Conservation (phyloP, 306 rosid genomes). For the Hippophae rhamnoides region DNA sequence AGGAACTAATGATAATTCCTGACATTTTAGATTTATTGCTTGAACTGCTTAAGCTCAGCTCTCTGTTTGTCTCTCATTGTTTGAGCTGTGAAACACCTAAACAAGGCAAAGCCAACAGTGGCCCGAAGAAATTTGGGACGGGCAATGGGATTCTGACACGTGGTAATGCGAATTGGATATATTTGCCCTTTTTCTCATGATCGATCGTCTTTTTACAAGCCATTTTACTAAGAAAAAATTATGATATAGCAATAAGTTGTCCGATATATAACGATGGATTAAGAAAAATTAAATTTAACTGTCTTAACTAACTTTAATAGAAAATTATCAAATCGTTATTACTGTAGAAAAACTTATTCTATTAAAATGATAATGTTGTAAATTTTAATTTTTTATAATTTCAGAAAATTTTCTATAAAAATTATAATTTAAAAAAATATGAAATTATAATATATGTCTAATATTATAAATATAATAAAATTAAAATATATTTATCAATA, state of each 20-base stretch:
- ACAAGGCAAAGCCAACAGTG: conserved; percentile 12
- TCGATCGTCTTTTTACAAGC: neutral
- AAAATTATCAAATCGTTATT: no score
- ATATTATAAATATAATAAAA: no score
- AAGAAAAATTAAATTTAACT: no score
- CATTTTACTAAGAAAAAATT: neutral
- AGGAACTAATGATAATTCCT: conserved; percentile 35
- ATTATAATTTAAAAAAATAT: no score
- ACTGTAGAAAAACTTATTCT: no score
- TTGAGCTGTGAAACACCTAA: conserved; percentile 2
- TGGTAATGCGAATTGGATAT: conserved; percentile 25
- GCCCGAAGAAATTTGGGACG: conserved; percentile 52
- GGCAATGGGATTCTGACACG: conserved; percentile 54
- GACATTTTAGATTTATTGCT: conserved; percentile 40
- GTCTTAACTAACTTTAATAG: no score
- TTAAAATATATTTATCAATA: no score
- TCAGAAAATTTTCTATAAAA: neutral
- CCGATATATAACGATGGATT: no score
- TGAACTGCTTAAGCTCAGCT: conserved; percentile 5
- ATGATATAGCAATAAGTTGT: no score
- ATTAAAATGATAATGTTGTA: neutral
- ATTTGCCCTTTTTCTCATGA: conserved; percentile 8
- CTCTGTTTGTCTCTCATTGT: neutral
- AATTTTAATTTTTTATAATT: no score
- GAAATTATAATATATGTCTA: no score